Evolutionary conservation across 2,329 filamentous ascomycete species (phyloP), one percentile per base, ranked within the genome.

Genomic region (Botryotinia narcissicola): DNA sequence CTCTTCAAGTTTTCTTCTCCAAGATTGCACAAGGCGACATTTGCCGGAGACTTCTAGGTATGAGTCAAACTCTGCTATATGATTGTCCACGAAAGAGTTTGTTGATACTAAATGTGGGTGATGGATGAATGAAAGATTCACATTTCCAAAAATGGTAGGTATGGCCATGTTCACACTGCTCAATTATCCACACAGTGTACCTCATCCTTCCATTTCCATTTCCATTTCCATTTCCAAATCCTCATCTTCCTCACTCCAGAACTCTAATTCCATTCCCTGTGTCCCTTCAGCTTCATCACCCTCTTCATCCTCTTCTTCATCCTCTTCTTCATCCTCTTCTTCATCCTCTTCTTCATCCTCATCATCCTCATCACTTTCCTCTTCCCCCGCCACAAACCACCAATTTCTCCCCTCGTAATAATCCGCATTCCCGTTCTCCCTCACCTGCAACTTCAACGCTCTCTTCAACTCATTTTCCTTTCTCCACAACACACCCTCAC

Each of bases 81-180:
- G 6, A 22, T 46, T 44, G 6, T 1, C 25, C 7, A 29, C 12
- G 6, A 0, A 20, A 1, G 2, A 54, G 0, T 40, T 16, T 5
- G 8, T 20, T 46, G 14, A 42, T 42, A 10, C 20, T 42, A 35
- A n/a, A 25, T 7, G 18, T 29, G 37, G 35, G 18, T 25, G n/a
- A 18, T 29, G 35, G n/a, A 22, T 35, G 18, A 16, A 25, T 25
- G 64, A 22, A n/a, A 46, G 5, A 22, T 48, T 29, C 12, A 25
- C 7, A 20, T 25, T 10, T 35, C 22, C 20, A 64, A 20, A 20
- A 8, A n/a, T 20, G n/a, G 20, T 16, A 40, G n/a, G 18, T 14
- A n/a, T 29, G 16, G 14, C 14, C 42, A 29, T 29, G 4, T 44
- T 22, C 18, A 14, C 9, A 44, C 61, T 44, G 20, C n/a, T 22